Evolutionary conservation across 768 basidiomycete species (phyloP).

Genomic region (Gloeostereum incarnatum): DNA sequence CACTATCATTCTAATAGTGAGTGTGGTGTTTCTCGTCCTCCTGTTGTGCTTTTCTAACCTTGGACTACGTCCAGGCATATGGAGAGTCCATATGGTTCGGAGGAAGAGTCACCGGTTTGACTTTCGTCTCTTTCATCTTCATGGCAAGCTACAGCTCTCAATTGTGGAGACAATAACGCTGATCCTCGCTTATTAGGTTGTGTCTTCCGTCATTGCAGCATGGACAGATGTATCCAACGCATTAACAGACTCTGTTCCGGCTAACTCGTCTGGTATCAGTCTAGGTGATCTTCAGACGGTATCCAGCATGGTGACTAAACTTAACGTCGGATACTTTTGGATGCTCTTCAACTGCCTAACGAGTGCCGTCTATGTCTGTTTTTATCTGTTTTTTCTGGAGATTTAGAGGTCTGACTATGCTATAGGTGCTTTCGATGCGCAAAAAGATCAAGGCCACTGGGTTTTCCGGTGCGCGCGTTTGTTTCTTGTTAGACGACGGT

Average conservation of each 20-base stretch:
- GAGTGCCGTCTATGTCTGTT: constrained; percentile 81
- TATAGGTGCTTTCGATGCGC: constrained; percentile 88
- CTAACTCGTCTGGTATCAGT: constrained; percentile 26
- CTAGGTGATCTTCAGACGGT: constrained; percentile 28
- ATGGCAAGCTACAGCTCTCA: constrained; percentile 51
- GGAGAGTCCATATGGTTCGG: constrained; percentile 98
- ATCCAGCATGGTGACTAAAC: constrained; percentile 31
- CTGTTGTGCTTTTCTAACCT: not conserved
- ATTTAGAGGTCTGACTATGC: not conserved
- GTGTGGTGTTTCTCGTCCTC: constrained; percentile 16
- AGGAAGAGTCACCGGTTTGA: constrained; percentile 78
- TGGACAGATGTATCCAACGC: constrained; percentile 73
- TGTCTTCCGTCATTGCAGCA: constrained; percentile 96
- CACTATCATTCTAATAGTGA: constrained; percentile 96
- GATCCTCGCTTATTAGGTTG: constrained; percentile 38
- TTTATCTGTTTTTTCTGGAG: constrained; percentile 1
- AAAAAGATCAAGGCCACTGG: constrained; percentile 92
- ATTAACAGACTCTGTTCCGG: constrained; percentile 22
- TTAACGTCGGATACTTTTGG: constrained; percentile 90
- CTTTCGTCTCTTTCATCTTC: constrained; percentile 81
- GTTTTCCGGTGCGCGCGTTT: too few species aligned
- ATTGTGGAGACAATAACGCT: not conserved
- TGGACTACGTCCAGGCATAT: constrained; percentile 58
- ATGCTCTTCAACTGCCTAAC: constrained; percentile 90
- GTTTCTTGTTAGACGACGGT: too few species aligned